phyloP scores from a whole-genome alignment of 2,329 filamentous ascomycete species.

The Ophiostoma sp. region DNA sequence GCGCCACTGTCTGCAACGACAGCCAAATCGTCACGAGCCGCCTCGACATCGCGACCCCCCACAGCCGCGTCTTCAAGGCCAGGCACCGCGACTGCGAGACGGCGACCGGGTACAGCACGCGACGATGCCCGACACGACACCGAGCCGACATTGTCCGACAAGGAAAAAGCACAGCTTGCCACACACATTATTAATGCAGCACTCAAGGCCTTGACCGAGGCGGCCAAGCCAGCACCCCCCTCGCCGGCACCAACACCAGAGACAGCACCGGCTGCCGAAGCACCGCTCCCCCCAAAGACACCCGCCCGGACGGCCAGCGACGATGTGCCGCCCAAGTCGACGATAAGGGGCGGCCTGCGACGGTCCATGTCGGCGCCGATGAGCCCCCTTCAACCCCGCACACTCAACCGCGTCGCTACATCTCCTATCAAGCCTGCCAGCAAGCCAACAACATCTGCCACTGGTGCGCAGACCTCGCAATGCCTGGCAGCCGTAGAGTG shows the following conservation, averaged over 20 bases:
- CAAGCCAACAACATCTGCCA: conserved; percentile 23
- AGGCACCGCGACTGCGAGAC: conserved; percentile 31
- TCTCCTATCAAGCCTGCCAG: conserved; percentile 40
- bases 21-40: conserved; percentile 19
- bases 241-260: conserved; percentile 29
- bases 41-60: conserved; percentile 28
- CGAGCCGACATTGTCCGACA: conserved; percentile 40
- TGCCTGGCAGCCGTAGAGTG: conserved; percentile 62
- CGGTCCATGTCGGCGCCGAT: conserved; percentile 55
- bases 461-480: conserved; percentile 28
- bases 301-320: conserved; percentile 12
- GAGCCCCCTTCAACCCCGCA: conserved; percentile 56
- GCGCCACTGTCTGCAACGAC: conserved; percentile 27
- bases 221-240: conserved; percentile 47
- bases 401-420: conserved; percentile 56
- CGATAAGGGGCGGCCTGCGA: conserved; percentile 42
- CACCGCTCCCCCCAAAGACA: background rate
- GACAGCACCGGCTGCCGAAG: background rate
- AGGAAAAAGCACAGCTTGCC: conserved; percentile 62
- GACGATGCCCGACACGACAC: conserved; percentile 23
- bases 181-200: conserved; percentile 68
- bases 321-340: conserved; percentile 31
- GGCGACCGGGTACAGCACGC: conserved; percentile 21
- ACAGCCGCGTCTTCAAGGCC: conserved; percentile 27
- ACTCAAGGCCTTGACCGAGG: conserved; percentile 64